Percentiles rank a stretch among this genome's conserved stretches.
Conservation (phyloP, 164 flowering plant genomes). For the Liriodendron chinense region DNA sequence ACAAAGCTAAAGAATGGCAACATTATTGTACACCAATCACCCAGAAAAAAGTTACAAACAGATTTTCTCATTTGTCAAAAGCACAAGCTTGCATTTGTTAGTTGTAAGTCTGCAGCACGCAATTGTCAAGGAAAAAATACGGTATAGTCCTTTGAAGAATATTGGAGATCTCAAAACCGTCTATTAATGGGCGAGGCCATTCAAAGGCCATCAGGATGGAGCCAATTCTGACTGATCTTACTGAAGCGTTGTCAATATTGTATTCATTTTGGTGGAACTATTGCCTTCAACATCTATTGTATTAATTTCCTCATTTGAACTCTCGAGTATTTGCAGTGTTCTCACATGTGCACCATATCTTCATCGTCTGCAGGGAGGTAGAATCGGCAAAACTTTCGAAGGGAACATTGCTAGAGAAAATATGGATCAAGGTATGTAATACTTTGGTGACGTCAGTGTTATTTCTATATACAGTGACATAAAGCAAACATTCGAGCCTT, state of each 20-base stretch:
- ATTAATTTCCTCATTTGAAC: background rate
- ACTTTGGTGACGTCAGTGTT: background rate
- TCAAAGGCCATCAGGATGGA: background rate
- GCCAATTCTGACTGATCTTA: background rate
- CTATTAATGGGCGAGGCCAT: too few relatives aligned
- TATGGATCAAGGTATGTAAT: slow-evolving; percentile 68
- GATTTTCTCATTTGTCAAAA: too few relatives aligned
- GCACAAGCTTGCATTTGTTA: too few relatives aligned
- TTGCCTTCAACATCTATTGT: background rate
- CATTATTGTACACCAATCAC: too few relatives aligned
- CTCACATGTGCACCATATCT: background rate
- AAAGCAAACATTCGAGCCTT: background rate
- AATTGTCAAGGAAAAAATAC: too few relatives aligned
- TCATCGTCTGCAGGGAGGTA: slow-evolving; percentile 40
- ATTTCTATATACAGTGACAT: background rate
- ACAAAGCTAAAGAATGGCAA: too few relatives aligned
- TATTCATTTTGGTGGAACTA: background rate
- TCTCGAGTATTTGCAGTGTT: background rate
- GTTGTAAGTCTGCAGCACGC: too few relatives aligned
- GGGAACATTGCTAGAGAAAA: slow-evolving; percentile 55
- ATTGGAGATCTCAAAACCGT: too few relatives aligned
- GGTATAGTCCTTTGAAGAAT: too few relatives aligned
- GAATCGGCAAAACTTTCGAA: slow-evolving; percentile 40
- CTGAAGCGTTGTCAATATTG: background rate
- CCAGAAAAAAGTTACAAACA: too few relatives aligned